Base-by-base conservation (phyloP, 1,284 basidiomycete genomes). In the Puccinia sorghi region DNA sequence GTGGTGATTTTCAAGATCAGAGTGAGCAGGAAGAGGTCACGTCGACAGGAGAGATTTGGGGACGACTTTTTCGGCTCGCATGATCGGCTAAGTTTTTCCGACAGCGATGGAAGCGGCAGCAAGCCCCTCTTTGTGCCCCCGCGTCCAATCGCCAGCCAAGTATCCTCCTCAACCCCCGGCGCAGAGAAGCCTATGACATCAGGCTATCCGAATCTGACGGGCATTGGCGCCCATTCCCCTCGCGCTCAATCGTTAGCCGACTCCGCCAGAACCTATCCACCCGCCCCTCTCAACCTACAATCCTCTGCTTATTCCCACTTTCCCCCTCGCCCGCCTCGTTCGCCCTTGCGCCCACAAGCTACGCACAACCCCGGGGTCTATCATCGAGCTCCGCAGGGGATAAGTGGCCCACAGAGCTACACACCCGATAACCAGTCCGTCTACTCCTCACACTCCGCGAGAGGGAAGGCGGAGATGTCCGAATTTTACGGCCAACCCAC, bases 1-100 rank as follows among this genome's bases (percentile, higher is more conserved):
- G 67, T 70, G 13, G 67, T 70, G 27, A 70, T 70, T 39, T 70
- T 52, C 67, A 70, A 70, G 20, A 70, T 70, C 67, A 70, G 67
- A 54, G 67, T 70, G 8, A 52, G 46, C 50, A 70, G 46, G 50
- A 70, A 70, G 27, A 70, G 48, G 50, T 50, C 67, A 39, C 32
- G 50, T 25, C 48, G 50, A 32, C 17, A 32, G 9, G 46, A 46
- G 15, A 67, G 39, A 48, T n/a, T 48, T 3, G 67, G 25, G 12
- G 50, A 70, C 20, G 67, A 70, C 22, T 54, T 70, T 32, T 70
- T 70, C 32, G 50, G 67, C 13, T 70, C 48, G 20, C 46, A 39
- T 22, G 50, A 54, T 3, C 67, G 67, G 9, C 67, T 22, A 32
- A 70, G 67, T 54, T 54, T 54, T 22, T 70, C 67, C 9, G 67